These are phyloP conservation scores for Aspergillus sparsus DNA, from an alignment of 495 filamentous ascomycete genomes.

Conservation along the genomic window DNA sequence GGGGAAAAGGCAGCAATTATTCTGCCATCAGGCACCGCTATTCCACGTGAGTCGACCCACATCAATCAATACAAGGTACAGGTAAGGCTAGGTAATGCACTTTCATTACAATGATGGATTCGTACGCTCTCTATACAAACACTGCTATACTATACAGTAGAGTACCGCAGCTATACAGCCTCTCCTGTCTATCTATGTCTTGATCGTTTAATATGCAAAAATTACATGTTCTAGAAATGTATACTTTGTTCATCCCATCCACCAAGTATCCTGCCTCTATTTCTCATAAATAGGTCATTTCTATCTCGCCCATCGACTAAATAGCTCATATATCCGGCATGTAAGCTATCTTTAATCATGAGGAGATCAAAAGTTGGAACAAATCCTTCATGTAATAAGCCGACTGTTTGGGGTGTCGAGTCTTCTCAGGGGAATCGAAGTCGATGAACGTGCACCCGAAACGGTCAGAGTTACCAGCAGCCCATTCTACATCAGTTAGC, in stretches of 20 bases:
- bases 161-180: no score
- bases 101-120: slow-evolving; percentile 5
- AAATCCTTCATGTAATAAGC: slow-evolving; percentile 44
- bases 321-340: no score
- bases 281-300: neutral
- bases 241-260: no score
- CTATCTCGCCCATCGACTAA: neutral
- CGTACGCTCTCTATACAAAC: neutral
- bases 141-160: no score
- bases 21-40: slow-evolving; percentile 14
- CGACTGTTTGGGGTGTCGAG: slow-evolving; percentile 47
- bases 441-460: slow-evolving; percentile 49
- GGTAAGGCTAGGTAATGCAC: neutral
- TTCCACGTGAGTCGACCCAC: neutral
- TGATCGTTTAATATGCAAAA: no score
- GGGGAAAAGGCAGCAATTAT: neutral
- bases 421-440: slow-evolving; percentile 48
- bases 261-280: neutral
- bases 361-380: slow-evolving; percentile 42
- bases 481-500: slow-evolving; percentile 41
- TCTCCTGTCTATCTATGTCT: no score
- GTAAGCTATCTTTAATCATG: neutral
- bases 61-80: no score
- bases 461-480: slow-evolving; percentile 49
- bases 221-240: no score